Percentiles rank a stretch among this genome's conserved stretches.
Evolutionary conservation across 2,329 filamentous ascomycete genomes (phyloP).

Genomic region (Trichoderma harzianum): DNA sequence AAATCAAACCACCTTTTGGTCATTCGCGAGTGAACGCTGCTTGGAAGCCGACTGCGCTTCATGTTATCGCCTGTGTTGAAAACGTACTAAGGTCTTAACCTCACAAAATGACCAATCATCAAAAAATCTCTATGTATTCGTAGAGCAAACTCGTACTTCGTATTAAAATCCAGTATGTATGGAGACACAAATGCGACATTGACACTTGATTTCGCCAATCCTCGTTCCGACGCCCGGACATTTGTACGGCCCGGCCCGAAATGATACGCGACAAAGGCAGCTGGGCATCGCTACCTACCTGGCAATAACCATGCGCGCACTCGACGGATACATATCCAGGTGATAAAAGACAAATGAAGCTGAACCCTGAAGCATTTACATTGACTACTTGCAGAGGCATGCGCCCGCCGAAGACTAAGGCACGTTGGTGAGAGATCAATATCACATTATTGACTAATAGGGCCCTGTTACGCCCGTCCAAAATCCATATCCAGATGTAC

Average conservation of each 20-base stretch:
- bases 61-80: background rate
- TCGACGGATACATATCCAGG: background rate
- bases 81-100: too few species aligned
- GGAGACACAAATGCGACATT: background rate
- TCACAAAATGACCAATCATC: too few species aligned
- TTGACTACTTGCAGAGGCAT: background rate
- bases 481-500: background rate
- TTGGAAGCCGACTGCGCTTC: background rate
- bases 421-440: background rate
- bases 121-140: too few species aligned
- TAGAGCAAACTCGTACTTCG: too few species aligned
- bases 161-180: background rate
- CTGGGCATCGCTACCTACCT: background rate
- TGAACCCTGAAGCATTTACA: background rate
- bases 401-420: background rate
- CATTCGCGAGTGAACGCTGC: background rate
- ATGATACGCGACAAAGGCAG: background rate
- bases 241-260: constrained; percentile 6
- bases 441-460: background rate
- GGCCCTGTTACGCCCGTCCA: background rate
- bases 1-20: too few species aligned
- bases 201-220: background rate
- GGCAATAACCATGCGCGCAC: background rate
- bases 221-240: background rate
- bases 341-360: background rate